Evolutionary conservation across 768 basidiomycete species (phyloP), one percentile per base, ranked within the genome.

Genomic region (Royoungia palumana): DNA sequence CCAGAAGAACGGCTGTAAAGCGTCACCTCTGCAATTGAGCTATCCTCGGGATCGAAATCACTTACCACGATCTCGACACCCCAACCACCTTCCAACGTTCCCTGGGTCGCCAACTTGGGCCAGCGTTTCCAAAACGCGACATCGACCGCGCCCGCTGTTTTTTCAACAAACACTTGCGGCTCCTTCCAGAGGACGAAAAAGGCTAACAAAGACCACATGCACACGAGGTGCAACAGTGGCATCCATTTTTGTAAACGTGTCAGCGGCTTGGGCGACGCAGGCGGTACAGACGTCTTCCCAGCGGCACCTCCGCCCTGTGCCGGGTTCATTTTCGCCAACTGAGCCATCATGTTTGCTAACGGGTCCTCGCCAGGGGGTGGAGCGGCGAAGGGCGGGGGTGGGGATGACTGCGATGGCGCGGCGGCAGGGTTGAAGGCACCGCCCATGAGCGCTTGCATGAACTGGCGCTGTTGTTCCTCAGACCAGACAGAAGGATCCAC

Each of bases 1-100:
- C 86, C 86, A 89, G 64, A 91, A 87, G 70, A 92, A 87, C 1
- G 87, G 82, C 88, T 90, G 54, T 16, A 1, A 30, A 13, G 21
- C 35, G 32, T 17, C 19, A 10, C 25, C 50, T 65, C 28, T 53
- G 42, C 17, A 0, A 39, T 24, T 44, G 16, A 14, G 37, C 30
- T 32, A 42, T 21, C 6, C 16, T 1, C 6, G 13, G 13, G 0
- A 14, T 10, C 12, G 14, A 30, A 28, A 46, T n/a, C 40, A 46
- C 83, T 53, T 57, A 87, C 86, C 67, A 84, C 73, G 37, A 75
- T 57, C 54, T 82, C 80, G 11, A 88, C 75, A 7, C 73, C 72
- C 75, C 75, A 74, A 56, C 58, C 44, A 27, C 72, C 70, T 16
- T 52, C 65, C 39, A 60, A 41, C 34, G 75, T 63, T 32, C 60